These are phyloP conservation scores for Protomyces pachydermus DNA, from an alignment of 1,139 yeast species.

Conservation along the genomic window DNA sequence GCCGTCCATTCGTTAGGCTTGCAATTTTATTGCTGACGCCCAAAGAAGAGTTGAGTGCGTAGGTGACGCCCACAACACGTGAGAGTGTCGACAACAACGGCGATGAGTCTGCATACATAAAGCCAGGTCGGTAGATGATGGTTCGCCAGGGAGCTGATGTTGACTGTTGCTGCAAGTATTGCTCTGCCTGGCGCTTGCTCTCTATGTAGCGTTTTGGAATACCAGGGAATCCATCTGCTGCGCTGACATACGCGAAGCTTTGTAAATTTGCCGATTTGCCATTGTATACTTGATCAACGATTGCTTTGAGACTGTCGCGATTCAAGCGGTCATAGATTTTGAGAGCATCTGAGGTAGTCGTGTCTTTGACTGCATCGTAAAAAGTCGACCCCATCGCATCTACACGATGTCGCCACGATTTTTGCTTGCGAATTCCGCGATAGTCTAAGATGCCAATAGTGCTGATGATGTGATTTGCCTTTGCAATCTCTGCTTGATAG, in stretches of 20 bases:
- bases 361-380: slow-evolving; percentile 1
- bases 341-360: background rate
- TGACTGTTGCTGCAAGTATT: background rate
- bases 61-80: slow-evolving; percentile 9
- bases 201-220: slow-evolving; percentile 28
- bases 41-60: slow-evolving; percentile 22
- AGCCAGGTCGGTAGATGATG: slow-evolving; percentile 29
- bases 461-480: slow-evolving; percentile 20
- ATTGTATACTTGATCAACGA: slow-evolving; percentile 4
- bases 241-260: slow-evolving; percentile 29
- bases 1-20: background rate
- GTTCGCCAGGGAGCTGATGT: slow-evolving; percentile 13
- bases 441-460: slow-evolving; percentile 30
- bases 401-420: background rate
- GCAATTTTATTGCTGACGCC: background rate
- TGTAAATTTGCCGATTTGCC: slow-evolving; percentile 4
- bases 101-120: slow-evolving; percentile 5
- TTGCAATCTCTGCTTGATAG: slow-evolving; percentile 1
- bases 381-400: slow-evolving; percentile 4
- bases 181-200: slow-evolving; percentile 29
- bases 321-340: slow-evolving; percentile 10
- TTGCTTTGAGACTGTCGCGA: slow-evolving; percentile 8
- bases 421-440: slow-evolving; percentile 17
- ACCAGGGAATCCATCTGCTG: slow-evolving; percentile 29
- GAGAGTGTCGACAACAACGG: background rate